Percentiles rank a stretch among this genome's conserved stretches.
These are phyloP conservation scores for Kuraishia hungarica DNA, from an alignment of 805 yeast species.

Conservation along the genomic window DNA sequence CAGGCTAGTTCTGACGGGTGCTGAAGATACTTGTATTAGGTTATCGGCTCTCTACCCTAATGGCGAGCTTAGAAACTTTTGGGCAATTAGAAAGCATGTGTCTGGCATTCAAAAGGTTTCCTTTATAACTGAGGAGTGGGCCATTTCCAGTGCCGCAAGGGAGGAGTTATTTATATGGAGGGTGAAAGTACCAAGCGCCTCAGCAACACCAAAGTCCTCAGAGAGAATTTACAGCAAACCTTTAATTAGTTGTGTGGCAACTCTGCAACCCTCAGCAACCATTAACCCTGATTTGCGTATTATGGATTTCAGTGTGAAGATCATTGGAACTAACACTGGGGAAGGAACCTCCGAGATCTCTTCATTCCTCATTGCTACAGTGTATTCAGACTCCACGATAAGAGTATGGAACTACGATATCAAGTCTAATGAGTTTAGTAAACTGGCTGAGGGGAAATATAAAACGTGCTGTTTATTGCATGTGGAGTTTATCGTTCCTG, in stretches of 20 bases:
- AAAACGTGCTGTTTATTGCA: conserved; percentile 72
- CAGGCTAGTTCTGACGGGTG: conserved; percentile 58
- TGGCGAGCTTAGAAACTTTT: conserved; percentile 38
- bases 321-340: conserved; percentile 19
- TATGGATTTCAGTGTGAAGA: conserved; percentile 68
- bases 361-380: conserved; percentile 55
- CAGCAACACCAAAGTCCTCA: too few species aligned
- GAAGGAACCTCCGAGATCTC: conserved; percentile 12
- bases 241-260: conserved; percentile 37
- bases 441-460: conserved; percentile 43
- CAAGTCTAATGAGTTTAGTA: conserved; percentile 26
- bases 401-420: conserved; percentile 51
- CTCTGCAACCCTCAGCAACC: conserved; percentile 43
- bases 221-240: conserved; percentile 27
- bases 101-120: conserved; percentile 79
- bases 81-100: conserved; percentile 73
- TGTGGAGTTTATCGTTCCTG: conserved; percentile 33
- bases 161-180: conserved; percentile 88
- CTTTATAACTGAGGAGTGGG: conserved; percentile 39
- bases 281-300: conserved; percentile 77
- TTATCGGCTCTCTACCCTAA: conserved; percentile 32
- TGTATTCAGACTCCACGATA: conserved; percentile 79
- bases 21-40: conserved; percentile 81
- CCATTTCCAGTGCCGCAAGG: conserved; percentile 64
- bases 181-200: conserved; percentile 31